Evolutionary conservation across 208 protist genomes (phyloP).

Genomic region (Acanthamoeba sp.): DNA sequence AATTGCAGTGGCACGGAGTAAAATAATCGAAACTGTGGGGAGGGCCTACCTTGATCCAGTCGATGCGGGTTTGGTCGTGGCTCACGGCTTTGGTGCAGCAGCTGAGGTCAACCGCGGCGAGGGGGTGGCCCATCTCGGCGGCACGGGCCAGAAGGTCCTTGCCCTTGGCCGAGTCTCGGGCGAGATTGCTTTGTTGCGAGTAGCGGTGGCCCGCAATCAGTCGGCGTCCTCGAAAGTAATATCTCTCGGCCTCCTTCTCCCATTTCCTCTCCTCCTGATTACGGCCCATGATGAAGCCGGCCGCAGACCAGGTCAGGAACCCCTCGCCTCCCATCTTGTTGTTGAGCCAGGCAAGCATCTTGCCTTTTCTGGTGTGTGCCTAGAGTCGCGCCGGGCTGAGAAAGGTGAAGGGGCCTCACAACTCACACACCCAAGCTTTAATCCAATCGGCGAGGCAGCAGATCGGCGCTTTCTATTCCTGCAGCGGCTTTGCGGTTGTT

Average conservation of each 20-base stretch:
- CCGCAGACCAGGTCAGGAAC: neutral
- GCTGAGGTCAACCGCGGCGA: conserved; percentile 24
- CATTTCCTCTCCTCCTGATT: neutral
- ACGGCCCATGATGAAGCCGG: neutral
- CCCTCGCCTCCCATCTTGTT: neutral
- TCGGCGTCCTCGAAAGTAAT: conserved; percentile 20
- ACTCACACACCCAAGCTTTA: too few species aligned
- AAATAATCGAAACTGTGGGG: neutral
- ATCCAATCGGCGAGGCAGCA: too few species aligned
- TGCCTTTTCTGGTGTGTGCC: too few species aligned
- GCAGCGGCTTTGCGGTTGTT: too few species aligned
- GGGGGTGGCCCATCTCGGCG: conserved; percentile 36
- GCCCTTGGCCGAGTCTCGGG: conserved; percentile 36
- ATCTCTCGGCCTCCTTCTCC: conserved; percentile 38
- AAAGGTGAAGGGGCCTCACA: too few species aligned
- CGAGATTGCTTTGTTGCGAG: conserved; percentile 23
- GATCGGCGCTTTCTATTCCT: too few species aligned
- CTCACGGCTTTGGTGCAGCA: neutral
- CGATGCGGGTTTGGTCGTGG: neutral
- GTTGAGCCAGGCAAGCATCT: neutral
- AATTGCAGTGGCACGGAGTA: too few species aligned
- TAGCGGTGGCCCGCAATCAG: conserved; percentile 57
- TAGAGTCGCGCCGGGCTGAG: too few species aligned
- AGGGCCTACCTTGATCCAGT: neutral
- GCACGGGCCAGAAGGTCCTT: conserved; percentile 1